phyloP scores from a whole-genome alignment of 2,329 filamentous ascomycete species.

The Trichophyton rubrum region DNA sequence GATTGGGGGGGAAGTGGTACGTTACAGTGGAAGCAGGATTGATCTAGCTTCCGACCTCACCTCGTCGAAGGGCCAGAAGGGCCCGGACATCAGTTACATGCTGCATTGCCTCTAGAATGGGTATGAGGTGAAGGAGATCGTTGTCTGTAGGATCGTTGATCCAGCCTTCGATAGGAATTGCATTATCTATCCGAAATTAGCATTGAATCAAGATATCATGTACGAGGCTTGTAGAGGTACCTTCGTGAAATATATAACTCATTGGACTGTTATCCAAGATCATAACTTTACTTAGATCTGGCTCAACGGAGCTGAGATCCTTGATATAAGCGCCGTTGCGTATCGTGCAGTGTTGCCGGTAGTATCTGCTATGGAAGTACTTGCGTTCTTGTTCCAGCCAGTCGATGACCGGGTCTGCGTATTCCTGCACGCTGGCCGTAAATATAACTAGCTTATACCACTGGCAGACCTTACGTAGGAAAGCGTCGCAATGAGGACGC shows the following conservation, averaged over 20 bases:
- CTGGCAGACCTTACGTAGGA: constrained; percentile 83
- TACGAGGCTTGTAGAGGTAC: constrained; percentile 37
- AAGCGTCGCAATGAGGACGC: constrained; percentile 91
- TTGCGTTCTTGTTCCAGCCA: constrained; percentile 96
- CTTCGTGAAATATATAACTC: constrained; percentile 98
- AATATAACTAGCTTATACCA: constrained; percentile 98
- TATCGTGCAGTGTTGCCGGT: constrained; percentile 93
- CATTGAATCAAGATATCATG: background rate
- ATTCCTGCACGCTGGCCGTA: constrained; percentile 95
- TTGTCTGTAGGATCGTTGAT: constrained; percentile 97
- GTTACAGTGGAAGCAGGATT: background rate
- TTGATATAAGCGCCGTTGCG: constrained; percentile 97
- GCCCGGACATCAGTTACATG: constrained; percentile 94
- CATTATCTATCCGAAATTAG: constrained; percentile 58
- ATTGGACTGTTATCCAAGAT: constrained; percentile 97
- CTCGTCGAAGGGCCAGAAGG: constrained; percentile 73
- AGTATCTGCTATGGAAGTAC: constrained; percentile 87
- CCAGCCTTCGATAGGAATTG: constrained; percentile 98
- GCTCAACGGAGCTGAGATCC: constrained; percentile 88
- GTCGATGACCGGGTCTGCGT: constrained; percentile 96
- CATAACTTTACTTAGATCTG: constrained; percentile 94
- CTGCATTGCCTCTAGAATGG: constrained; percentile 83
- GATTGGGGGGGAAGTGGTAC: background rate
- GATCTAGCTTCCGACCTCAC: constrained; percentile 44
- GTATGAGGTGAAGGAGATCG: constrained; percentile 83